Evolutionary conservation across 495 filamentous ascomycete species (phyloP).

Genomic region (Xylaria curta): DNA sequence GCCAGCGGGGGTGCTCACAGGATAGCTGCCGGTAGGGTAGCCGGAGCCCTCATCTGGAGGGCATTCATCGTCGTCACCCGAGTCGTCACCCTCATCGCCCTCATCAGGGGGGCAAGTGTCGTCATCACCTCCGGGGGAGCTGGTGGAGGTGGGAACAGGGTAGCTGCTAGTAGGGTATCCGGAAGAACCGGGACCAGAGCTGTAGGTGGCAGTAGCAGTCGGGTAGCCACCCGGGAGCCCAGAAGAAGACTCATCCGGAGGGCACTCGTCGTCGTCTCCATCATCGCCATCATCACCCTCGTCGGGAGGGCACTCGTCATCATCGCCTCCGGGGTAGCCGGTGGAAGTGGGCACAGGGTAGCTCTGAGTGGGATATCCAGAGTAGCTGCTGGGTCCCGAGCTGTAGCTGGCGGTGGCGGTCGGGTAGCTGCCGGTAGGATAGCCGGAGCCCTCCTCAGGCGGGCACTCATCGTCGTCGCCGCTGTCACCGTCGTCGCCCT

Average conservation of each 20-base stretch:
- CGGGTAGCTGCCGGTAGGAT: conserved; percentile 26
- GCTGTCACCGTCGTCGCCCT: background rate
- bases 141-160: conserved; percentile 24
- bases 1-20: conserved; percentile 15
- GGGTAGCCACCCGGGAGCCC: conserved; percentile 21
- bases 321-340: conserved; percentile 33
- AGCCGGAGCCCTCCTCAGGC: conserved; percentile 15
- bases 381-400: conserved; percentile 1
- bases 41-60: conserved; percentile 17
- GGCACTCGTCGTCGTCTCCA: conserved; percentile 17
- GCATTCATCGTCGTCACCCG: conserved; percentile 1
- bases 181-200: conserved; percentile 10
- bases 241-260: conserved; percentile 15
- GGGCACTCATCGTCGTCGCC: conserved; percentile 18
- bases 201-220: conserved; percentile 19
- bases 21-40: conserved; percentile 14
- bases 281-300: conserved; percentile 10
- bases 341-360: conserved; percentile 13
- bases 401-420: background rate
- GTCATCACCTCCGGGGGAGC: conserved; percentile 15
- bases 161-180: conserved; percentile 26
- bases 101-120: conserved; percentile 19
- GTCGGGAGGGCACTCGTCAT: conserved; percentile 33
- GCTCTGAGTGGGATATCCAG: conserved; percentile 18
- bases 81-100: background rate